phyloP scores from a whole-genome alignment of 768 basidiomycete species.

The Naganishia vaughanmartiniae region DNA sequence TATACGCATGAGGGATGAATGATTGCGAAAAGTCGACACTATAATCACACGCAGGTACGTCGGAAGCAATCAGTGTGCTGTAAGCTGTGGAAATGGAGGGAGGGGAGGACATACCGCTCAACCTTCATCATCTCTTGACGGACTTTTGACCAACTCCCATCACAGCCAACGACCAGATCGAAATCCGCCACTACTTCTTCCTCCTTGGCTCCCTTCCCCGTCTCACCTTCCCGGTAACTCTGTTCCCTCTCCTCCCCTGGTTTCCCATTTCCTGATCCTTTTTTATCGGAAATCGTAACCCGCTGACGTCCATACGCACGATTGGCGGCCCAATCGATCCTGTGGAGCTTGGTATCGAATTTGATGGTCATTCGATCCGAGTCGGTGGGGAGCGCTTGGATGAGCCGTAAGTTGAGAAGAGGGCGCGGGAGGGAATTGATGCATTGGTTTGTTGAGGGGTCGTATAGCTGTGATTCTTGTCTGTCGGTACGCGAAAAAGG shows the following conservation, averaged over 20 bases:
- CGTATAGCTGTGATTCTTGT: conserved; percentile 74
- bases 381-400: conserved; percentile 67
- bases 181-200: conserved; percentile 35
- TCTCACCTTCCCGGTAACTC: conserved; percentile 1
- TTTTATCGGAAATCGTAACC: no score
- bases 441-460: conserved; percentile 74
- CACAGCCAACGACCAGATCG: conserved; percentile 69
- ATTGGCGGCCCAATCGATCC: conserved; percentile 66
- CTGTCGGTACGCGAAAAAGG: conserved; percentile 52
- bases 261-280: no score
- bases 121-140: conserved; percentile 93
- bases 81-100: neutral
- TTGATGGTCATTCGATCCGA: conserved; percentile 60
- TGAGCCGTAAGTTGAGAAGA: conserved; percentile 78
- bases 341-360: conserved; percentile 77
- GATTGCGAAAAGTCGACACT: conserved; percentile 95
- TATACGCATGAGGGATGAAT: conserved; percentile 92
- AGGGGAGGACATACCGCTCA: conserved; percentile 61
- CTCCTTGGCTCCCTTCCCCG: conserved; percentile 26
- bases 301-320: conserved; percentile 35
- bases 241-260: no score
- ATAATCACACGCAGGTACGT: conserved; percentile 33
- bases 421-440: conserved; percentile 92
- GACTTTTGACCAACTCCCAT: conserved; percentile 89
- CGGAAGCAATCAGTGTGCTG: neutral